Base-by-base conservation (phyloP, 2,329 filamentous ascomycete species). In the Diaporthe sp. region DNA sequence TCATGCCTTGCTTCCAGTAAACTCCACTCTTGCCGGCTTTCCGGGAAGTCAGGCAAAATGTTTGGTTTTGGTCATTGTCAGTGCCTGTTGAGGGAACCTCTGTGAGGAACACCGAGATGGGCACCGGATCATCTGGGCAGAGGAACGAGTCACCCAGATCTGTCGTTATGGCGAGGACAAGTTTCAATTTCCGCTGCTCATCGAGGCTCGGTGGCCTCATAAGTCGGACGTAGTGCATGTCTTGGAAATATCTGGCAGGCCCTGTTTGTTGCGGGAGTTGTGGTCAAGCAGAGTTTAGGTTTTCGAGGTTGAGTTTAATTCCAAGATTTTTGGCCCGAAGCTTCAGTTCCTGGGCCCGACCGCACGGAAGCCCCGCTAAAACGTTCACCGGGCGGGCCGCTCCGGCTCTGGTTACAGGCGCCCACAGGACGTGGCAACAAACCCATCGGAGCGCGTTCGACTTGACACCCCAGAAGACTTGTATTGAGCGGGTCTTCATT, bases 211-310 rank as follows among this genome's bases (percentile, higher is more conserved):
- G 87, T 3, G 86, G 83, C 19, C 89, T 84, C 42, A 91, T 81
- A 7, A 90, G 84, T 51, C 89, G 86, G 73, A 91, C 86, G 82
- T 91, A 91, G 77, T 91, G 88, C 89, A 91, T 91, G 25, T 37
- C 19, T 25, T 10, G 17, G 27, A 51, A 8, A 30, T n/a, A 8
- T 17, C 22, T 42, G 19, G 10, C 22, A 37, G 12, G 22, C 7
- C 35, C 50, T 39, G 37, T 9, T 13, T 30, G 30, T 25, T n/a
- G 25, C 8, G 30, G n/a, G 8, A 25, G 47, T 17, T 50, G 63
- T 27, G 32, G 59, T 15, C 13, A 25, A 51, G 13, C 44, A 50
- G 22, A 17, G n/a, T 53, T 53, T 25, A 10, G 47, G n/a, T 35
- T 39, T 53, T 12, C 4, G 47, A 39, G 22, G 63, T 30, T 27